Base-by-base conservation (phyloP, 2,329 filamentous ascomycete genomes). In the Fusarium sp. region DNA sequence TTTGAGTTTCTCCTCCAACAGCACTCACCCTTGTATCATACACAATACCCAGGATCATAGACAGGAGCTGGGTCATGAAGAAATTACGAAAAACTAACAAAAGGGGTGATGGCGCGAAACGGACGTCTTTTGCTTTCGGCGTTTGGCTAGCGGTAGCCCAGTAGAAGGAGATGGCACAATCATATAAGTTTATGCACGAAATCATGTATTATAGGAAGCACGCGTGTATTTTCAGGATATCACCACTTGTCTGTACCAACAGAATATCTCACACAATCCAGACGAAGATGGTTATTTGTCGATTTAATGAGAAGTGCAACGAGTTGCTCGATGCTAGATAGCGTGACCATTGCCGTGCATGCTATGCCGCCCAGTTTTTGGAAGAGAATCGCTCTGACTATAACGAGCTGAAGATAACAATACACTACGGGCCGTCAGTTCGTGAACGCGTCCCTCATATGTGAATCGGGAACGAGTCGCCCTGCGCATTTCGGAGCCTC, bases 191-290 rank as follows among this genome's bases (percentile, higher is more conserved):
- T 50, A 52, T 63, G 66, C 70, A 67, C 52, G 40, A 67, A 56
- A 54, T 55, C 42, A 70, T 70, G 66, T 70, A 70, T 59, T 61
- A 59, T 43, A 67, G 56, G 57, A 65, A 59, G 54, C 11, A 34
- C 43, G 53, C 25, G 24, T 49, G 24, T 38, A 46, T 52, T 61
- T 24, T 51, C 29, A 43, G 50, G 56, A 53, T 49, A 70, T 59
- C 49, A 52, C 46, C 25, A 52, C 43, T 50, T 45, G 18, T 18
- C 25, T 51, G 29, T 58, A 63, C 29, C 20, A 32, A 32, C 7
- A 32, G 30, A 16, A 43, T 46, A 11, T 53, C 52, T 34, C 24
- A 7, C 66, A 14, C 43, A 50, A 40, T 38, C n/a, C 45, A 22
- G 55, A 45, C 38, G 58, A 45, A 43, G 42, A 61, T 32, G 22